Base-by-base conservation (phyloP, 192 early-diverging fungal genomes). In the Gonapodya prolifera region DNA sequence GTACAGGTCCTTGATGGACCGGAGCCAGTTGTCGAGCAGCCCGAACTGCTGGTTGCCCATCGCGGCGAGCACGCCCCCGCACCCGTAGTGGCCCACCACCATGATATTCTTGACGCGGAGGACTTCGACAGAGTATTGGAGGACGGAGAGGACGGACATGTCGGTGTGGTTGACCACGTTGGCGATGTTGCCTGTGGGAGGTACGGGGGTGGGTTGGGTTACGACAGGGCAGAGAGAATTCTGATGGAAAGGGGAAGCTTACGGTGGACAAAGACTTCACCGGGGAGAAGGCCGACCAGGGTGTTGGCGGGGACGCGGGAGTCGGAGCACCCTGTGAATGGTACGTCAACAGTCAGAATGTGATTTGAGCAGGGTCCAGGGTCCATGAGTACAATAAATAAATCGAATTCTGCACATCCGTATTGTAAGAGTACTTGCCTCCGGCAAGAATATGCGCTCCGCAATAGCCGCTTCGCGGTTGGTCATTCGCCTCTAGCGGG, bases 251-350 rank as follows among this genome's bases (percentile, higher is more conserved):
- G 8, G 23, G 23, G 45, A 23, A 61, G 23, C 45, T 61, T 23
- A 61, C 97, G 89, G 85, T 97, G 95, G 13, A 97, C 93, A 84
- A 99, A 99, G 34, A 98, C 85, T 77, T 97, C 94, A 23, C 96
- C 96, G 13, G 92, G 91, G 32, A 85, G 80, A 1, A 88, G 76
- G 0, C 82, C 82, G 61, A 83, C 85, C 69, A 97, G 80, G 34
- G 90, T 85, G 75, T 96, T 93, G 34, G 94, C 91, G 34, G 94
- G 91, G 31, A 96, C 93, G 77, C 97, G 92, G 31, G 95, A 96
- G 82, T 98, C 97, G 13, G 93, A 90, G 85, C 97, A 99, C 0
- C 92, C 94, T 90, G 75, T 13, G 13, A 79, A 16, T 29, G 2
- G 23, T 2, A 33, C 28, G 30, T 82, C 28, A 8, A 77, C 1